Percentiles rank a stretch among this genome's conserved stretches.
Conservation (phyloP, 495 filamentous ascomycete genomes). For the Xylaria bambusicola region DNA sequence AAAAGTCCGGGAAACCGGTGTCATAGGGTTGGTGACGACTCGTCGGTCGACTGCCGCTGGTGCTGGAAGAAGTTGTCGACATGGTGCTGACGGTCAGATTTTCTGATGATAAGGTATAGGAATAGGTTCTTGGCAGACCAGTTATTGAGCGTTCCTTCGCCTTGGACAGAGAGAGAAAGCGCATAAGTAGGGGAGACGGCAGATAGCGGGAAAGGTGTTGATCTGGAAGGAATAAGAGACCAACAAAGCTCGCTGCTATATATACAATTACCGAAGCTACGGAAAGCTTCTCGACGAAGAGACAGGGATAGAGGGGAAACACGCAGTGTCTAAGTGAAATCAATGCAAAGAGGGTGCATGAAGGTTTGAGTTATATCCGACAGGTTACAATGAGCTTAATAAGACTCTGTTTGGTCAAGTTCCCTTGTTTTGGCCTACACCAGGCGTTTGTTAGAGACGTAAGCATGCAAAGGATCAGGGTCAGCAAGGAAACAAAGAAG, state of each 20-base stretch:
- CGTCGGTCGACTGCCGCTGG: slow-evolving; percentile 27
- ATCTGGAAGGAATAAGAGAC: background rate
- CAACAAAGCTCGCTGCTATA: background rate
- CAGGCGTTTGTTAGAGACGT: background rate
- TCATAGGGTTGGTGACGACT: slow-evolving; percentile 31
- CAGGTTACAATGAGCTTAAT: background rate
- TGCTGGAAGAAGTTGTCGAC: slow-evolving; percentile 23
- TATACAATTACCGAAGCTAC: no score
- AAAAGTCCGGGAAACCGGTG: slow-evolving; percentile 35
- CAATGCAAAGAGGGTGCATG: background rate
- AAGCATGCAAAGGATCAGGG: background rate
- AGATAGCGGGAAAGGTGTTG: background rate
- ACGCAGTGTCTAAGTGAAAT: no score
- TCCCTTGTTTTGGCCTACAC: background rate
- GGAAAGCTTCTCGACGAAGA: background rate
- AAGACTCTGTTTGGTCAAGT: background rate
- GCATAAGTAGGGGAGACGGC: background rate
- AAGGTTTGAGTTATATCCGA: background rate
- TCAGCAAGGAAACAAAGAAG: background rate
- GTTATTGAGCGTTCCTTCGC: slow-evolving; percentile 11
- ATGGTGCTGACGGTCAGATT: slow-evolving; percentile 16
- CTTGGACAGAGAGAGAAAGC: slow-evolving; percentile 8
- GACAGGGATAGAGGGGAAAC: no score
- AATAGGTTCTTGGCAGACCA: background rate
- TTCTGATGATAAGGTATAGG: slow-evolving; percentile 14